phyloP scores from a whole-genome alignment of 2,329 filamentous ascomycete genomes.

The Scolecobasidium constrictum region DNA sequence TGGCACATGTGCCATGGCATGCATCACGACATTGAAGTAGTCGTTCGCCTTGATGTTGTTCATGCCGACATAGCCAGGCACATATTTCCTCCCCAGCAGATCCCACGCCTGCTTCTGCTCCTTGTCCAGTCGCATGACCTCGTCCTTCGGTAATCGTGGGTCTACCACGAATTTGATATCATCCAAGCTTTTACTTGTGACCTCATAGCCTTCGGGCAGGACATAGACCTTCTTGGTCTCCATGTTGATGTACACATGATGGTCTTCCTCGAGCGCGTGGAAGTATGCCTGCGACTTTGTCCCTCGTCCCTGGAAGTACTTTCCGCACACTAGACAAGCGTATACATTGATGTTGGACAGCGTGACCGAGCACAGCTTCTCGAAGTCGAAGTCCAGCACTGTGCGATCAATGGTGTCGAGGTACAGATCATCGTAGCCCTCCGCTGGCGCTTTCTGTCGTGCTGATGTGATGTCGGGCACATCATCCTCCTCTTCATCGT shows the following conservation, averaged over 20 bases:
- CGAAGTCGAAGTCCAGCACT: constrained; percentile 95
- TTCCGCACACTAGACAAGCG: constrained; percentile 93
- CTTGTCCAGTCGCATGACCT: constrained; percentile 71
- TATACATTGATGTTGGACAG: constrained; percentile 98
- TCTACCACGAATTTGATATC: constrained; percentile 98
- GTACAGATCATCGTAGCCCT: constrained; percentile 91
- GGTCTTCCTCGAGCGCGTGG: constrained; percentile 85
- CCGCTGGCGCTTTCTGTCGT: constrained; percentile 67
- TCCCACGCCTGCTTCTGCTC: constrained; percentile 58
- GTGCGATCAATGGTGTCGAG: constrained; percentile 92
- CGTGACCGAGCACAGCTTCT: constrained; percentile 93
- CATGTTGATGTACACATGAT: constrained; percentile 99
- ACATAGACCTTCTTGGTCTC: constrained; percentile 84
- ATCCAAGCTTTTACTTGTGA: constrained; percentile 85
- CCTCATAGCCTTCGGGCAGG: constrained; percentile 92
- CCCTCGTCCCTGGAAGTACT: constrained; percentile 90
- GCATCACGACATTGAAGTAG: constrained; percentile 91
- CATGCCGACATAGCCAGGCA: constrained; percentile 93
- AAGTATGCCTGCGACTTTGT: constrained; percentile 96
- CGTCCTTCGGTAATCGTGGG: constrained; percentile 68
- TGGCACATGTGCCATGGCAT: constrained; percentile 79
- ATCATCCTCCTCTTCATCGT: constrained; percentile 24
- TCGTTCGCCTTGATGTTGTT: constrained; percentile 99
- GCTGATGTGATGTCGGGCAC: constrained; percentile 34
- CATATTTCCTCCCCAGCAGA: constrained; percentile 72